phyloP scores from a whole-genome alignment of 768 basidiomycete genomes.

The Candolleomyces aberdarensis region DNA sequence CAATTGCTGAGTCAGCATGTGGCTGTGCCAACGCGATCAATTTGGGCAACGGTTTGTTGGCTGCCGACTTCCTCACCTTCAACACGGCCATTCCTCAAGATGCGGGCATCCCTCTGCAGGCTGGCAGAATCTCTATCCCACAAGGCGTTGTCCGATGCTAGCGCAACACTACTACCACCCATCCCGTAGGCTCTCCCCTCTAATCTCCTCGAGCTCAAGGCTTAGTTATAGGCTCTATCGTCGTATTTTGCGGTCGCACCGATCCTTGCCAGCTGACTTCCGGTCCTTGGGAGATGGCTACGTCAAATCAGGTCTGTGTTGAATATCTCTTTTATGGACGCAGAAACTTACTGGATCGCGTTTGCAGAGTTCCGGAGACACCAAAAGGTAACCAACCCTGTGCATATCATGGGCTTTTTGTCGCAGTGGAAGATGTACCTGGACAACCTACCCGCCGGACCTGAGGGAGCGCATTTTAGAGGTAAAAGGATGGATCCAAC shows the following conservation, averaged over 20 bases:
- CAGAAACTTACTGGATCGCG: neutral
- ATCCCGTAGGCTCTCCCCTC: conserved; percentile 56
- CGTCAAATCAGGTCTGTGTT: conserved; percentile 65
- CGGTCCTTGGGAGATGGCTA: conserved; percentile 83
- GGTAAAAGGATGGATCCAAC: conserved; percentile 71
- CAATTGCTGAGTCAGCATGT: too few species aligned
- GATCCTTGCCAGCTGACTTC: conserved; percentile 71
- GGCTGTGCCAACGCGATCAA: too few species aligned
- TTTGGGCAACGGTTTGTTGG: too few species aligned
- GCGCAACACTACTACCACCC: conserved; percentile 74
- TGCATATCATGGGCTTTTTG: conserved; percentile 91
- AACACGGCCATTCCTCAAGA: conserved; percentile 11
- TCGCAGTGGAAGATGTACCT: conserved; percentile 95
- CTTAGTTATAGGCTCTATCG: conserved; percentile 64
- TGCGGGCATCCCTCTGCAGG: conserved; percentile 40
- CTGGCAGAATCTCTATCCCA: conserved; percentile 57
- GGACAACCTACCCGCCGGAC: conserved; percentile 57
- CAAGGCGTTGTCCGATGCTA: conserved; percentile 57
- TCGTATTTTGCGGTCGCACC: conserved; percentile 76
- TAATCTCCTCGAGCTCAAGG: neutral
- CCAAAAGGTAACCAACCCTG: conserved; percentile 73
- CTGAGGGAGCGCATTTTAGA: conserved; percentile 43
- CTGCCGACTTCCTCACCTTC: neutral
- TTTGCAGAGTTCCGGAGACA: conserved; percentile 85
- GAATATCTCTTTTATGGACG: neutral